Evolutionary conservation across 768 basidiomycete species (phyloP).

Genomic region (Sistotremastrum suecicum): DNA sequence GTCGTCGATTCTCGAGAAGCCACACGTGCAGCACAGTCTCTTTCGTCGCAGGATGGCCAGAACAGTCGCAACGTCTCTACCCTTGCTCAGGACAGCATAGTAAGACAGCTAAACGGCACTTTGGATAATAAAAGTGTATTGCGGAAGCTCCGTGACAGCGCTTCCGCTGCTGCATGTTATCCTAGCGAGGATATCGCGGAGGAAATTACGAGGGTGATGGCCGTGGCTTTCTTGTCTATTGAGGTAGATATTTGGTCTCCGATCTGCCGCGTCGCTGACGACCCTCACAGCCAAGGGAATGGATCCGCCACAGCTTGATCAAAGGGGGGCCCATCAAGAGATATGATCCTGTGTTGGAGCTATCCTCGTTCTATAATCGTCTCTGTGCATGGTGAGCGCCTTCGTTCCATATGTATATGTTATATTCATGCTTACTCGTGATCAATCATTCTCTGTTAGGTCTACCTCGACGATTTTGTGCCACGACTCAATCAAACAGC

Average conservation of each 20-base stretch:
- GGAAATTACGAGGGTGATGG: constrained; percentile 71
- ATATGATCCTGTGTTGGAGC: constrained; percentile 64
- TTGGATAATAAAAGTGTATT: constrained; percentile 50
- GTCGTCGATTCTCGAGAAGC: constrained; percentile 20
- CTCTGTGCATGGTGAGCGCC: constrained; percentile 60
- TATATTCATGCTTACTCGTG: constrained; percentile 4
- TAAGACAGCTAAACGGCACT: constrained; percentile 37
- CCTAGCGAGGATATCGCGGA: constrained; percentile 45
- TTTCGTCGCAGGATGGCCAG: constrained; percentile 8
- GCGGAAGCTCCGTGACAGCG: constrained; percentile 37
- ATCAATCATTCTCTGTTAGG: constrained; percentile 30
- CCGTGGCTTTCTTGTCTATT: constrained; percentile 56
- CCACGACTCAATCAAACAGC: constrained; percentile 60
- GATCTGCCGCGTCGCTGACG: constrained; percentile 2
- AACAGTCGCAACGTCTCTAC: too few species aligned
- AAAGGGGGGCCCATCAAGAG: constrained; percentile 46
- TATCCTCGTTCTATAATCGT: constrained; percentile 52
- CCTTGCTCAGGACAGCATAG: constrained; percentile 1
- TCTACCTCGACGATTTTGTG: constrained; percentile 83
- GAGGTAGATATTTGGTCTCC: constrained; percentile 34
- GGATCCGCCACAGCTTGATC: constrained; percentile 67
- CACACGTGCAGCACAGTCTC: constrained; percentile 15
- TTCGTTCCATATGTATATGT: constrained; percentile 2
- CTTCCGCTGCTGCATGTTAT: constrained; percentile 23
- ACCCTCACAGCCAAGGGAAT: constrained; percentile 60